Conservation (phyloP, 2,329 filamentous ascomycete genomes). For the Aureobasidium sp. region DNA sequence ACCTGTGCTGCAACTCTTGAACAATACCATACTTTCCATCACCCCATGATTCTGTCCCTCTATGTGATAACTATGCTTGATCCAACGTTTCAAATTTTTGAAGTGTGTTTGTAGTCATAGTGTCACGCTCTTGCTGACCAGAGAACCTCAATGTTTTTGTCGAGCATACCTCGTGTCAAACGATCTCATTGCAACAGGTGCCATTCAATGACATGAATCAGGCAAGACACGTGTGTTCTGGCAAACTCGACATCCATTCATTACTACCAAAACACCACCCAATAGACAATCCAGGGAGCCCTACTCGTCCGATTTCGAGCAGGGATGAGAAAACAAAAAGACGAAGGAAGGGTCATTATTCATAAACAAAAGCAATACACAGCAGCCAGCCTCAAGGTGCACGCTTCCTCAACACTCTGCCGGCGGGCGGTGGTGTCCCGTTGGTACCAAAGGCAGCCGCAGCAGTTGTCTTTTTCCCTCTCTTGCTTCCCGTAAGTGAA, state of each 20-base stretch:
- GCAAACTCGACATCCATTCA: not conserved
- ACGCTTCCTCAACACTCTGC: constrained; percentile 27
- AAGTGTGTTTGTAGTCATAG: not conserved
- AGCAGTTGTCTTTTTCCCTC: constrained; percentile 32
- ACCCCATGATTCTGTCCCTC: too few species aligned
- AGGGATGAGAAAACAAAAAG: not conserved
- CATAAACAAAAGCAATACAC: not conserved
- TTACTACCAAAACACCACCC: not conserved
- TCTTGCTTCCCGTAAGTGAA: constrained; percentile 42
- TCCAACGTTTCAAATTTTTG: not conserved
- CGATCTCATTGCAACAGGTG: too few species aligned
- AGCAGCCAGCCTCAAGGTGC: constrained; percentile 7
- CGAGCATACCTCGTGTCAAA: too few species aligned
- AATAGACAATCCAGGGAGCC: not conserved
- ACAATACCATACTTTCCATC: not conserved
- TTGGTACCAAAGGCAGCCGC: constrained; percentile 38
- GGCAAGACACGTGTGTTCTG: not conserved
- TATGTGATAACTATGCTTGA: not conserved
- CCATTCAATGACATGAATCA: too few species aligned
- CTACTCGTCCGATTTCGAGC: not conserved
- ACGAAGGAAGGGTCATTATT: not conserved
- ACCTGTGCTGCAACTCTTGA: not conserved
- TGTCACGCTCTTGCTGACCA: not conserved
- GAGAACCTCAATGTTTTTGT: too few species aligned
- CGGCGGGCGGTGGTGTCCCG: constrained; percentile 19